Percentiles rank a stretch among this genome's conserved stretches.
Conservation (phyloP, 345 rosid genomes). For the Eucalyptus sp. region DNA sequence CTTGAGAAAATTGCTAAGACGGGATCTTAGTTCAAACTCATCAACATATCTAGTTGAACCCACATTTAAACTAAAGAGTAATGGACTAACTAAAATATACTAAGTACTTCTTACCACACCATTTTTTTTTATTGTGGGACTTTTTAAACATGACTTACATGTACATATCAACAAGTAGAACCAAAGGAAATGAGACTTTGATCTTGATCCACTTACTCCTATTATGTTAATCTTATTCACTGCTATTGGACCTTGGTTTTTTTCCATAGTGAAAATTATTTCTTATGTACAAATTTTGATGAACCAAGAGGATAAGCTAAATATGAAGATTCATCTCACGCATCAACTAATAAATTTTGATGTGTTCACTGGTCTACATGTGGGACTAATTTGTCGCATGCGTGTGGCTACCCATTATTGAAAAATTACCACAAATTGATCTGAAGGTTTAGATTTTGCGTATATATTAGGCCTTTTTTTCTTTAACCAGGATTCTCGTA, state of each 20-base stretch:
- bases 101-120: background rate
- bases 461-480: background rate
- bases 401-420: background rate
- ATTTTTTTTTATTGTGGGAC: background rate
- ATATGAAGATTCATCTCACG: background rate
- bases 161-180: background rate
- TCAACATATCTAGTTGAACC: background rate
- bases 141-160: background rate
- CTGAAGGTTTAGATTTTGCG: background rate
- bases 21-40: accelerated
- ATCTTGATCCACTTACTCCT: background rate
- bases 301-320: background rate
- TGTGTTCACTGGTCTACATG: background rate
- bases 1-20: background rate
- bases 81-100: background rate
- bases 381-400: background rate
- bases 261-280: background rate
- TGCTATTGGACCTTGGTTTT: background rate
- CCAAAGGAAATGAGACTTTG: background rate
- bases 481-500: background rate
- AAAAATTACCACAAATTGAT: background rate
- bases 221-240: background rate
- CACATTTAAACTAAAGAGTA: background rate
- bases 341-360: background rate
- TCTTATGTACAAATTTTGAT: background rate